These are phyloP conservation scores for Mycena vitilis DNA, from an alignment of 768 basidiomycete genomes.

Conservation along the genomic window DNA sequence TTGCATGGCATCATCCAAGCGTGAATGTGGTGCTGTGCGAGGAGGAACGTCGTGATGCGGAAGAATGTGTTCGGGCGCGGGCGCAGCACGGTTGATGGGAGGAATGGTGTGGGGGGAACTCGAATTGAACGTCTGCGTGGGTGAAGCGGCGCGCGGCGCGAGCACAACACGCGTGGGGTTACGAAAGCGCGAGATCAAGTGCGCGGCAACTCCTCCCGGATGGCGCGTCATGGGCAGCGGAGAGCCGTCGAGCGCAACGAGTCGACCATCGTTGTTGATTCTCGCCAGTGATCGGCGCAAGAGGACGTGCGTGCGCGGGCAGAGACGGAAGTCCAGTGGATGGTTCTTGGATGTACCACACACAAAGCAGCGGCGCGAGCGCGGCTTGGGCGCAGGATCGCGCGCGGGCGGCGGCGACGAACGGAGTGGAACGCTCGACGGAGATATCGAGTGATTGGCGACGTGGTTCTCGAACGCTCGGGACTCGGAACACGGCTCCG, in stretches of 20 bases:
- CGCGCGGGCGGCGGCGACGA: neutral
- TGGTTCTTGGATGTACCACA: slow-evolving; percentile 7
- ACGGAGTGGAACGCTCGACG: neutral
- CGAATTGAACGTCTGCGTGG: neutral
- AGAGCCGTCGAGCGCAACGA: slow-evolving; percentile 16
- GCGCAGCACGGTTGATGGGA: neutral
- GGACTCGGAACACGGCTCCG: neutral
- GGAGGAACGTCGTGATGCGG: neutral
- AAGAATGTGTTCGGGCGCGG: neutral
- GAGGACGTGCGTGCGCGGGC: slow-evolving; percentile 20
- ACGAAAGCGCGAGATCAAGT: neutral
- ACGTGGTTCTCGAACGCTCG: neutral
- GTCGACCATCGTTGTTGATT: slow-evolving; percentile 3
- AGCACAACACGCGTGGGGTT: neutral
- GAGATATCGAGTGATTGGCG: slow-evolving; percentile 4
- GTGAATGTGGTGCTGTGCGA: no score
- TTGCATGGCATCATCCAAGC: no score
- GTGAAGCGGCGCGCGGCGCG: neutral
- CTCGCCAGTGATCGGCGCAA: slow-evolving; percentile 13
- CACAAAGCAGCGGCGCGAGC: slow-evolving; percentile 25
- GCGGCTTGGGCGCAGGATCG: neutral
- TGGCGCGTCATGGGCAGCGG: slow-evolving; percentile 21
- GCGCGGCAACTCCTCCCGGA: slow-evolving; percentile 12
- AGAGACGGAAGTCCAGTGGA: slow-evolving; percentile 8
- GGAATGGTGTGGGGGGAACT: slow-evolving; percentile 8